phyloP scores from a whole-genome alignment of 257 asterid species.

The Rubia yunnanensis region DNA sequence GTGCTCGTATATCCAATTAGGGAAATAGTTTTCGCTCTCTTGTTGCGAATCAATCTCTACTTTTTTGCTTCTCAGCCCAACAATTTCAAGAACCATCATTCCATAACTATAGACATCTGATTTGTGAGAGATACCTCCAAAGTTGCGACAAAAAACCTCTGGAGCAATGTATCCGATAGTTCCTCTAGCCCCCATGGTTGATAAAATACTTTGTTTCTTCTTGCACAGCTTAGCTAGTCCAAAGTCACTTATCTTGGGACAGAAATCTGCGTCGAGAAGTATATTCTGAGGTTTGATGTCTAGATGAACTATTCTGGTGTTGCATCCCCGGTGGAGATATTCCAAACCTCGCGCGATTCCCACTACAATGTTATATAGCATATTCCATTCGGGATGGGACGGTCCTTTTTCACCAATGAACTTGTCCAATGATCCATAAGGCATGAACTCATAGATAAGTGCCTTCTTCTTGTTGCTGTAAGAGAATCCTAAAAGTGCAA shows the following conservation, averaged over 20 bases:
- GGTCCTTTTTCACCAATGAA: constrained; percentile 25
- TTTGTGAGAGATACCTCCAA: no score
- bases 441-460: constrained; percentile 46
- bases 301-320: constrained; percentile 58
- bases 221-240: no score
- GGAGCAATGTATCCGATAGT: constrained; percentile 31
- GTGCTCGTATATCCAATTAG: constrained; percentile 22
- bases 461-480: constrained; percentile 29
- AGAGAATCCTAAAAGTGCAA: constrained; percentile 51
- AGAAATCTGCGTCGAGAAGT: not conserved
- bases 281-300: constrained; percentile 35
- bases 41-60: not conserved
- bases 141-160: not conserved
- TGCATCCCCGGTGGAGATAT: constrained; percentile 61
- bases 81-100: constrained; percentile 26
- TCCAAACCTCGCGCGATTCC: constrained; percentile 55
- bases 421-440: constrained; percentile 57
- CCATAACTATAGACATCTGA: no score
- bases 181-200: constrained; percentile 16
- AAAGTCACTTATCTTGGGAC: no score
- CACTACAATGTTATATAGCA: constrained; percentile 36
- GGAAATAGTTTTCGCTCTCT: constrained; percentile 23
- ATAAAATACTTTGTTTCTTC: no score
- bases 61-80: constrained; percentile 19
- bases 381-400: constrained; percentile 31